These are phyloP conservation scores for Torulaspora delbrueckii DNA, from an alignment of 805 yeast species.

Conservation along the genomic window DNA sequence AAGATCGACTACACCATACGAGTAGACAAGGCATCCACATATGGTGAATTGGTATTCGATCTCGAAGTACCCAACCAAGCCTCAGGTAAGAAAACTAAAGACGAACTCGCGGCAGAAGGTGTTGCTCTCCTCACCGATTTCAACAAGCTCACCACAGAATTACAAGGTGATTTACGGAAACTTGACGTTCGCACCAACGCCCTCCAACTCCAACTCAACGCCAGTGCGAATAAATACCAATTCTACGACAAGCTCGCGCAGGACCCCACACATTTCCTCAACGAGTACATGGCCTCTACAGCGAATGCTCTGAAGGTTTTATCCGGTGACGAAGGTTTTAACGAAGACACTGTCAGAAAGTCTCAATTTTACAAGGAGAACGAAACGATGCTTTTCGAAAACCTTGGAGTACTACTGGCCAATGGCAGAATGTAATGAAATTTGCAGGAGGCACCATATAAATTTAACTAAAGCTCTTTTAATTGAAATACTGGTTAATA, in stretches of 20 bases:
- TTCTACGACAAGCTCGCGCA: slow-evolving; percentile 71
- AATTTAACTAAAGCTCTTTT: background rate
- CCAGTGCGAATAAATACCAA: slow-evolving; percentile 59
- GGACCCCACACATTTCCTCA: slow-evolving; percentile 72
- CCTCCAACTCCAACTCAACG: slow-evolving; percentile 48
- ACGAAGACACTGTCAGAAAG: slow-evolving; percentile 82
- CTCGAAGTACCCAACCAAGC: slow-evolving; percentile 53
- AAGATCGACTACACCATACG: slow-evolving; percentile 67
- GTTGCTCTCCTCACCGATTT: slow-evolving; percentile 26
- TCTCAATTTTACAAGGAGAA: slow-evolving; percentile 65
- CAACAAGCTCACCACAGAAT: slow-evolving; percentile 29
- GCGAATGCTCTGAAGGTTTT: slow-evolving; percentile 79
- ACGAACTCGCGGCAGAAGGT: slow-evolving; percentile 31
- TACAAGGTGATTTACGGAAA: slow-evolving; percentile 40
- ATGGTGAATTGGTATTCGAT: slow-evolving; percentile 78
- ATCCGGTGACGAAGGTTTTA: slow-evolving; percentile 83
- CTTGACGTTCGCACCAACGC: slow-evolving; percentile 42
- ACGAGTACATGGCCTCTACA: slow-evolving; percentile 73
- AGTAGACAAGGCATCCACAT: slow-evolving; percentile 70
- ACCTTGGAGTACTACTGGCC: slow-evolving; percentile 65
- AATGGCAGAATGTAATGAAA: slow-evolving; percentile 32
- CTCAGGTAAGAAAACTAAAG: slow-evolving; percentile 29
- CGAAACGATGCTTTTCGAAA: slow-evolving; percentile 73
- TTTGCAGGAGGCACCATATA: background rate
- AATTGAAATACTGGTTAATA: background rate